Base-by-base conservation (phyloP, 192 early-diverging fungal species). In the Podila epicladia region DNA sequence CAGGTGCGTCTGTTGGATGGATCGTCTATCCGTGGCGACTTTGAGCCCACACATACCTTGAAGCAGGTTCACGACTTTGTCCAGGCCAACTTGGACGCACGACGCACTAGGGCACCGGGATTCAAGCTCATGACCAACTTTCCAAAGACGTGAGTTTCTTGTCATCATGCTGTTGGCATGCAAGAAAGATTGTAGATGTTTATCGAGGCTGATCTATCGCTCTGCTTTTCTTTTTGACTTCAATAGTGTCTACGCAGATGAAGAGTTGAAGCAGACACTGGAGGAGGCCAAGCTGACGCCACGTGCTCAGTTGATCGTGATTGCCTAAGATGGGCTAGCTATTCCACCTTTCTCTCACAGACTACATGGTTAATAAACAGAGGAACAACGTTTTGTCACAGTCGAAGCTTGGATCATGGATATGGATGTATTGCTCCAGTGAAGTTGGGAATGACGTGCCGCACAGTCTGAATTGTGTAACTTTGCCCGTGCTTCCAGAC, bases 211-310 rank as follows among this genome's bases (percentile, higher is more conserved):
- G 37, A 22, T 4, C 5, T 26, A 13, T 29, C 50, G n/a, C 50
- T 19, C 11, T 37, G 35, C 35, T 37, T 53, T 11, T 51, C 51
- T 61, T 9, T 35, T 32, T 62, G 17, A 1, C 45, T 20, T 5
- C 20, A 13, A 12, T 71, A 78, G 75, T 24, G 69, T 71, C 1
- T 78, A 71, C 64, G 58, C 62, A 29, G 75, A 58, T 33, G 75
- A 71, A 5, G 58, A n/a, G 3, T 48, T 78, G 59, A 63, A 71
- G 49, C 75, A 67, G 20, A 71, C 75, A 19, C 55, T 78, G 15
- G 69, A 78, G n/a, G 75, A 71, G 12, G 69, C 75, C 13, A 78
- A 78, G 60, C 35, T 78, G 50, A 78, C 69, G 4, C 75, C 75
- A 7, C 75, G 75, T 20, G 75, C 75, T 13, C 75, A 78, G 29